phyloP scores from a whole-genome alignment of 257 asterid species.

The Rhazya stricta region DNA sequence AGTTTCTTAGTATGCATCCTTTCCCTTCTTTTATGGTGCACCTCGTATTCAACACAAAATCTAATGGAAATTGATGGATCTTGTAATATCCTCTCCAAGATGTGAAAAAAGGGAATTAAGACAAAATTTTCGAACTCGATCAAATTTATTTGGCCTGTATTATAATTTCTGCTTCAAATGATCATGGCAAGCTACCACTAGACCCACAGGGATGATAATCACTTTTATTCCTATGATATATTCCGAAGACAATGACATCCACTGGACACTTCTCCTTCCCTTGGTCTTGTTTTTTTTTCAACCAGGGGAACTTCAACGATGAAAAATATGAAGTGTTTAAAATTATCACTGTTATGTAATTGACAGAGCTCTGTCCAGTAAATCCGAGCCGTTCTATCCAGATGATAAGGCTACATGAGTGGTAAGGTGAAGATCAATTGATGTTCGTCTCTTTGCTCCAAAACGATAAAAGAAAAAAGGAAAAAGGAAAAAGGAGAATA shows the following conservation, averaged over 20 bases:
- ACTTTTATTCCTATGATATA: not conserved
- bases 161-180: not conserved
- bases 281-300: not conserved
- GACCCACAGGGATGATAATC: not conserved
- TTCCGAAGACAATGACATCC: constrained; percentile 12
- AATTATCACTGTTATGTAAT: not conserved
- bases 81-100: too few relatives aligned
- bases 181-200: not conserved
- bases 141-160: not conserved
- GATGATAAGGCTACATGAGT: constrained; percentile 7
- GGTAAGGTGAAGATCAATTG: not conserved
- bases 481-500: not conserved
- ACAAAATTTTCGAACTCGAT: too few relatives aligned
- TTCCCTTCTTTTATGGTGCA: too few relatives aligned
- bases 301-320: not conserved
- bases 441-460: not conserved
- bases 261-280: not conserved
- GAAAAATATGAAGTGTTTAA: not conserved
- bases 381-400: constrained; percentile 1
- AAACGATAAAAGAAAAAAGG: not conserved
- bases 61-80: too few relatives aligned
- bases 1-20: too few relatives aligned
- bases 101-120: too few relatives aligned
- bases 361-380: not conserved
- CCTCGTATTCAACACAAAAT: too few relatives aligned